Base-by-base conservation (phyloP, 2,329 filamentous ascomycete species). In the Ophiobolus disseminans region DNA sequence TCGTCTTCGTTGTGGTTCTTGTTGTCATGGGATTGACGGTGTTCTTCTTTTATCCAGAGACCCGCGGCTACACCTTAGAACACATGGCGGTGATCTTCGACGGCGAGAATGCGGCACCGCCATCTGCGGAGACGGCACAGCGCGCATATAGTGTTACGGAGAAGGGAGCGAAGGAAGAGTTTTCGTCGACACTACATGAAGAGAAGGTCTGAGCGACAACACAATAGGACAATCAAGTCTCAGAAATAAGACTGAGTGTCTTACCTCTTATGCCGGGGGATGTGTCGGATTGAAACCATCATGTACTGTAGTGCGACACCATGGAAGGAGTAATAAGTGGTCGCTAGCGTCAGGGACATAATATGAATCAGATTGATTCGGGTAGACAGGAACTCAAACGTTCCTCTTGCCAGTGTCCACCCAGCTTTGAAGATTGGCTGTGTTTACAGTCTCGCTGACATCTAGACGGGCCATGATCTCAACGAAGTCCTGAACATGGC, bases 71-170 rank as follows among this genome's bases (percentile, higher is more conserved):
- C 14, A 45, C 48, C 3, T 36, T 55, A 13, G 51, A 55, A 25
- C n/a, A 50, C 4, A 48, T 55, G 22, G 44, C 51, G 4, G 20
- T 44, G 13, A 11, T 55, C 1, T 55, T 55, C 20, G 51, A 55
- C 17, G 48, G 42, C 6, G 43, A 51, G 4, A 70, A 76, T 4
- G 64, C 66, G 19, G 73, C 73, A 14, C 30, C 42, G 17, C 14
- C 26, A 16, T 16, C 39, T 22, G 34, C 34, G 19, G 34, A 36
- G 20, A 36, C 34, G 13, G 20, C n/a, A 6, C 20, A 40, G 25
- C 6, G 20, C 3, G 37, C 20, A 5, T 40, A n/a, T 26, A 17
- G 14, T 8, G 30, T 32, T 11, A 32, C 30, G 30, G 37, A 26
- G 21, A 28, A 40, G 16, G 30, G 30, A 11, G n/a, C 7, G 10